phyloP scores from a whole-genome alignment of 75 land plant species.

The Picea glauca region DNA sequence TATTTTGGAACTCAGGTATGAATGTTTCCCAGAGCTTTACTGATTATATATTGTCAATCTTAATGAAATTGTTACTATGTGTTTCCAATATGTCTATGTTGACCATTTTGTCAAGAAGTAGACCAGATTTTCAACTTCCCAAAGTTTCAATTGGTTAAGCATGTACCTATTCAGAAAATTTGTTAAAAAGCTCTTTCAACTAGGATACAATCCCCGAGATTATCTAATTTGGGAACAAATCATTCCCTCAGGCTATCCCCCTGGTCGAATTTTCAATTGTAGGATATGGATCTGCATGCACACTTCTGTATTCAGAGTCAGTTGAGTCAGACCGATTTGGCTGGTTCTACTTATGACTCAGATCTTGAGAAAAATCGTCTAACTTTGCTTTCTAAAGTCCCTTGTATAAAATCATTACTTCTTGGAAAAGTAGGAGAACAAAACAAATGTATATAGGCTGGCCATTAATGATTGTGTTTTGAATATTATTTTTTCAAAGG shows the following conservation, averaged over 20 bases:
- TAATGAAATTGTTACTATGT: not conserved
- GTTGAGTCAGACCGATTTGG: no score
- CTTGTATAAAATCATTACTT: no score
- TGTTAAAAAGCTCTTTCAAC: not conserved
- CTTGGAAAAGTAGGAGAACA: not conserved
- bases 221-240: not conserved
- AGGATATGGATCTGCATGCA: not conserved
- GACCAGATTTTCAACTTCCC: not conserved
- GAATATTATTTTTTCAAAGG: no score
- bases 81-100: not conserved
- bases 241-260: not conserved
- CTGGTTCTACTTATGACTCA: not conserved
- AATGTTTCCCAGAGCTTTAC: not conserved
- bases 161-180: not conserved
- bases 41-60: not conserved
- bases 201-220: not conserved
- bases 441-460: not conserved
- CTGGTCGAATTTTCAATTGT: not conserved
- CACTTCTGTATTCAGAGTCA: not conserved
- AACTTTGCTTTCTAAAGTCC: no score
- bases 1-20: slow-evolving; percentile 93
- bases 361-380: not conserved
- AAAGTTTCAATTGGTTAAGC: not conserved
- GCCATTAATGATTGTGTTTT: no score
- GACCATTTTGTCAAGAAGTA: not conserved